Evolutionary conservation across 768 basidiomycete genomes (phyloP).

Genomic region (Rhodotorula graminis): DNA sequence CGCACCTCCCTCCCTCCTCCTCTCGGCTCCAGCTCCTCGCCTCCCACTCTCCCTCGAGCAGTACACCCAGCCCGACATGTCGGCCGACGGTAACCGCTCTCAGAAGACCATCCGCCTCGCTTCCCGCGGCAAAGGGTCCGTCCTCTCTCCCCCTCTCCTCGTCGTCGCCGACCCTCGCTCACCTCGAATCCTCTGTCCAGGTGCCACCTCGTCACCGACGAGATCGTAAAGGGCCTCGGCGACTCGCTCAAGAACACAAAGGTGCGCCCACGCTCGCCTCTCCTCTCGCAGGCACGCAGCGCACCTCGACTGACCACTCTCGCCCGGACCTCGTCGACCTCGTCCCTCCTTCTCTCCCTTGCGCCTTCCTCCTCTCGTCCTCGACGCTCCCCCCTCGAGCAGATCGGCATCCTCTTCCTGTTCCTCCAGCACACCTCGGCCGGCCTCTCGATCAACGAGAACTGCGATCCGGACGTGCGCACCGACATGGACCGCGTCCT

Average conservation of each 20-base stretch:
- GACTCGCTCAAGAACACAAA: slow-evolving; percentile 65
- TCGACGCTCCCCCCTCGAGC: neutral
- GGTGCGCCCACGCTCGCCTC: slow-evolving; percentile 48
- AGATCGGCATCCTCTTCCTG: slow-evolving; percentile 83
- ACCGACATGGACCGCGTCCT: slow-evolving; percentile 93
- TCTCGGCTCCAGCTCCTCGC: neutral
- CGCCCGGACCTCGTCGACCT: no score
- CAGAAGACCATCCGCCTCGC: slow-evolving; percentile 23
- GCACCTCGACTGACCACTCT: no score
- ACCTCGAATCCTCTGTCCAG: slow-evolving; percentile 19
- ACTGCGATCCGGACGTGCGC: slow-evolving; percentile 46
- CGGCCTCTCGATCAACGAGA: slow-evolving; percentile 80
- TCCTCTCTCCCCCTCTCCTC: neutral
- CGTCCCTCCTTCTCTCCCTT: no score
- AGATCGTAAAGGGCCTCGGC: slow-evolving; percentile 62
- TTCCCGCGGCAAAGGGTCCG: slow-evolving; percentile 20
- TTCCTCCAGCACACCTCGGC: slow-evolving; percentile 82
- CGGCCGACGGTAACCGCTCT: slow-evolving; percentile 7
- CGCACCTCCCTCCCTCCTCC: neutral
- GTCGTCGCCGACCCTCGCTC: neutral
- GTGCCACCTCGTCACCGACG: slow-evolving; percentile 78
- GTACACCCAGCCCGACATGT: neutral
- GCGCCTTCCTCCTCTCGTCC: neutral
- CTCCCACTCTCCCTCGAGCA: neutral
- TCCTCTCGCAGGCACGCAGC: no score